Evolutionary conservation across 257 asterid genomes (phyloP), one percentile per base, ranked within the genome.

Genomic region (Capsicum pubescens): DNA sequence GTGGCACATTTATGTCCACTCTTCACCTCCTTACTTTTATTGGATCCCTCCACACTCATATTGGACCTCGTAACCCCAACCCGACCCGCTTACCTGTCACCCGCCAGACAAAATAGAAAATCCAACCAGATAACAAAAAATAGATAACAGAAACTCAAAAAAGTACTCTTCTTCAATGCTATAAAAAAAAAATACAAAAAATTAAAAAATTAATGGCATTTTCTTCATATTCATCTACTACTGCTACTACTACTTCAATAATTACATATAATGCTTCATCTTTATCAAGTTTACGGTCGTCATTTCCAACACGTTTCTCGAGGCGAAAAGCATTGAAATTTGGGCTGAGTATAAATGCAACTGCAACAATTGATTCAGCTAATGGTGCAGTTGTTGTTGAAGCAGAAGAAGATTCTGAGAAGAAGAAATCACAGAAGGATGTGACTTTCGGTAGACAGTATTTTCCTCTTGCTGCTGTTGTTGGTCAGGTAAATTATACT

Each of bases 391-490:
- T 42, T 59, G 46, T 67, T 0, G 0, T 67, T 42, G 80, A 68
- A 7, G 44, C 44, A 39, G 4, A 39, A 39, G 44, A 3, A 39
- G 44, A 3, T 39, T 39, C 44, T 39, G 44, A 39, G 44, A 39
- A 3, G 44, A 82, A 68, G 68, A 63, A 71, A 56, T 14, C 69
- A 1, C 56, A 82, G 72, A 81, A 68, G 32, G 32, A 26, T 66
- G 7, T 69, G 87, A 60, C 91, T 9, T 94, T 90, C 48, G 99
- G 99, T 71, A 77, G 99, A n/a, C 91, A 88, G 84, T 92, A 82
- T 86, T 96, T 96, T 82, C 99, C 99, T 46, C 87, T 96, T 84
- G 99, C 98, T 79, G 98, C 99, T 84, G 97, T 96, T 83, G 95
- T 96, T 83, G 99, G 98, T 86, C 99, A 96, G 99, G 99, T 39